These are phyloP conservation scores for Leishmania gerbilli DNA, from an alignment of 208 protist genomes.

Conservation along the genomic window DNA sequence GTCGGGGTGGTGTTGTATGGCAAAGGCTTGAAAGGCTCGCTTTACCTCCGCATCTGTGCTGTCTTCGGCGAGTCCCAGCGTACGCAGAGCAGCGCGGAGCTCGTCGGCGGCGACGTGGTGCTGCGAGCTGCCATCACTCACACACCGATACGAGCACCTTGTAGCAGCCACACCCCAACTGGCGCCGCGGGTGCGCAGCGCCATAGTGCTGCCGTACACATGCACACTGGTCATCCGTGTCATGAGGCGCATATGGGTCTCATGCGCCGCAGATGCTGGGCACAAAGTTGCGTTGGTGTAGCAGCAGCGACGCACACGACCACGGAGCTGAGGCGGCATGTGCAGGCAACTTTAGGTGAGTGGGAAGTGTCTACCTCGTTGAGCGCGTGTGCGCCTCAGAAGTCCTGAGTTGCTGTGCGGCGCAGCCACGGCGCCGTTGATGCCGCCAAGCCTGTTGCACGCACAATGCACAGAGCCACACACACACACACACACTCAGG, in stretches of 20 bases:
- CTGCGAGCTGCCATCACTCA: conserved; percentile 3
- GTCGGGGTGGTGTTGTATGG: conserved; percentile 67
- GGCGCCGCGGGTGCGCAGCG: neutral
- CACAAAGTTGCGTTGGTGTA: neutral
- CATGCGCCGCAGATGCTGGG: neutral
- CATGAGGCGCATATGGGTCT: neutral
- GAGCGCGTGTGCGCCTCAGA: neutral
- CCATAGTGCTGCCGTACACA: neutral
- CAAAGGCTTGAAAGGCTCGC: conserved; percentile 49
- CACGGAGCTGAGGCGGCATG: neutral
- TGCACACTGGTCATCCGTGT: neutral
- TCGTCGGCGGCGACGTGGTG: conserved; percentile 31
- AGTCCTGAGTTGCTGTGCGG: too few species aligned
- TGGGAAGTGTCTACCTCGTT: neutral
- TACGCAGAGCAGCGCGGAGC: conserved; percentile 42
- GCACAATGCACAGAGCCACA: neutral
- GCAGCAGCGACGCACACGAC: neutral
- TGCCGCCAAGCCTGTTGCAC: neutral
- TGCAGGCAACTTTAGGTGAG: neutral
- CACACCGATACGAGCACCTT: conserved; percentile 1
- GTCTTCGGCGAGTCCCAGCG: conserved; percentile 38
- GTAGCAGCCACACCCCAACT: neutral
- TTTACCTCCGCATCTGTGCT: conserved; percentile 70
- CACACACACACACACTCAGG: neutral
- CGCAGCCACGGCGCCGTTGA: too few species aligned